phyloP scores from a whole-genome alignment of 495 filamentous ascomycete species.

The Lophiostoma macrostomum region DNA sequence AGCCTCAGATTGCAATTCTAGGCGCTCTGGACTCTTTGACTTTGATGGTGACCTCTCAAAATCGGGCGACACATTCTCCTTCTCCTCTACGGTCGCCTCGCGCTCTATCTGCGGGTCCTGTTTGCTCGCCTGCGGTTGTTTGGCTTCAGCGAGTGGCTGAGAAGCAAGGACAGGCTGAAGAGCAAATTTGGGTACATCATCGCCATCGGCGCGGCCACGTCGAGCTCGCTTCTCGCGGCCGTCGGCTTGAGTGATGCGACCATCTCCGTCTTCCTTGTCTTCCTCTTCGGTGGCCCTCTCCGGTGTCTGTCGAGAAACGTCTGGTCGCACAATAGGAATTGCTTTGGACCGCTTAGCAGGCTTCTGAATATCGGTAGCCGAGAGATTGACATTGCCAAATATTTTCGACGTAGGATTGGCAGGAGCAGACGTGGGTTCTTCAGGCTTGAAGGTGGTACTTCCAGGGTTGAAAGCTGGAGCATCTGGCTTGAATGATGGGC shows the following conservation, averaged over 20 bases:
- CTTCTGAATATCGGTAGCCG: constrained; percentile 54
- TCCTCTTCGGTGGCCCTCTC: constrained; percentile 38
- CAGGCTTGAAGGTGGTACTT: constrained; percentile 2
- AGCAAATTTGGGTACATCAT: constrained; percentile 69
- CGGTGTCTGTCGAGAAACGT: constrained; percentile 41
- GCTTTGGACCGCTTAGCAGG: constrained; percentile 71
- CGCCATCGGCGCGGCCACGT: constrained; percentile 55
- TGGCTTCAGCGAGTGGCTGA: constrained; percentile 21
- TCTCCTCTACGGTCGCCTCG: constrained; percentile 21
- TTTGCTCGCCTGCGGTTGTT: constrained; percentile 24
- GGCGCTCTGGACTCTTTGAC: constrained; percentile 26
- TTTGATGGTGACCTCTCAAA: constrained; percentile 20
- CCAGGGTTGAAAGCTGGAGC: constrained; percentile 68
- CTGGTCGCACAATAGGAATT: constrained; percentile 73
- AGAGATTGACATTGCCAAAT: constrained; percentile 70
- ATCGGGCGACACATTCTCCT: constrained; percentile 33
- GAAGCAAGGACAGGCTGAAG: constrained; percentile 13
- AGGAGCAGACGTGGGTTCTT: not conserved
- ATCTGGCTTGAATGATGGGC: constrained; percentile 72
- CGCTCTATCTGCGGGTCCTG: constrained; percentile 21
- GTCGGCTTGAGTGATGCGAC: constrained; percentile 53
- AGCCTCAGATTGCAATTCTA: constrained; percentile 6
- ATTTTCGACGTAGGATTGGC: constrained; percentile 52
- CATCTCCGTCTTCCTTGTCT: constrained; percentile 47
- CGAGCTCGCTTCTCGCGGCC: constrained; percentile 71